A percentile compares a stretch with the other conserved stretches of the same genome.
Conservation (phyloP, 345 rosid genomes). For the Angophora floribunda region DNA sequence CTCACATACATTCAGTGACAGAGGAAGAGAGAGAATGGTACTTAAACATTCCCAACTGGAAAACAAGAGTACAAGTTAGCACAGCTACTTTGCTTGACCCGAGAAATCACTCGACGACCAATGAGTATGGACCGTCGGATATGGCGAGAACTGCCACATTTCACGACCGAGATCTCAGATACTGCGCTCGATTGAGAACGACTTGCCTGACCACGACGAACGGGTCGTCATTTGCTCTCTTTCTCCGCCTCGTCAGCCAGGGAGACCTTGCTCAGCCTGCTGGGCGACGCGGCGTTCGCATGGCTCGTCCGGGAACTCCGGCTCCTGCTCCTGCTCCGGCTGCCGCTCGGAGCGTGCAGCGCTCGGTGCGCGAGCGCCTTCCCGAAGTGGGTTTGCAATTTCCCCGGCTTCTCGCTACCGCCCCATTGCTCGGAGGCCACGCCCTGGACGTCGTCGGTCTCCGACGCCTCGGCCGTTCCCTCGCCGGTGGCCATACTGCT, state of each 20-base stretch:
- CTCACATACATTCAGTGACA: not conserved
- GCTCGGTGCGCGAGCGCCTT: not conserved
- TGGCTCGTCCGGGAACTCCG: not conserved
- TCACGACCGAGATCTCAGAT: not conserved
- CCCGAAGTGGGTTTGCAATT: not conserved
- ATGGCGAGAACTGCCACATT: not conserved
- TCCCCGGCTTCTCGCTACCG: not conserved
- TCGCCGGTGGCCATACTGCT: not conserved
- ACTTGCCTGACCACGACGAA: not conserved
- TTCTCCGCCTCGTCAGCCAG: not conserved
- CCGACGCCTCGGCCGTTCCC: not conserved
- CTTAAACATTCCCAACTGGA: not conserved
- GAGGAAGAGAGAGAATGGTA: not conserved
- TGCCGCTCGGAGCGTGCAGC: not conserved
- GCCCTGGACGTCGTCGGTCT: not conserved
- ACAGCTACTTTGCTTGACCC: not conserved
- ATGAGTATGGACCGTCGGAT: not conserved
- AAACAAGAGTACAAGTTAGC: not conserved
- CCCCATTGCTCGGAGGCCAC: not conserved
- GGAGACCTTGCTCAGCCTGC: constrained; percentile 30
- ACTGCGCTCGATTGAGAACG: not conserved
- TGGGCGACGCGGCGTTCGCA: constrained; percentile 6
- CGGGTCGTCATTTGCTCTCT: not conserved
- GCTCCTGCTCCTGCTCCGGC: not conserved
- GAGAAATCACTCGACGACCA: not conserved